phyloP scores from a whole-genome alignment of 805 yeast genomes.

The Blastobotrys robertii region DNA sequence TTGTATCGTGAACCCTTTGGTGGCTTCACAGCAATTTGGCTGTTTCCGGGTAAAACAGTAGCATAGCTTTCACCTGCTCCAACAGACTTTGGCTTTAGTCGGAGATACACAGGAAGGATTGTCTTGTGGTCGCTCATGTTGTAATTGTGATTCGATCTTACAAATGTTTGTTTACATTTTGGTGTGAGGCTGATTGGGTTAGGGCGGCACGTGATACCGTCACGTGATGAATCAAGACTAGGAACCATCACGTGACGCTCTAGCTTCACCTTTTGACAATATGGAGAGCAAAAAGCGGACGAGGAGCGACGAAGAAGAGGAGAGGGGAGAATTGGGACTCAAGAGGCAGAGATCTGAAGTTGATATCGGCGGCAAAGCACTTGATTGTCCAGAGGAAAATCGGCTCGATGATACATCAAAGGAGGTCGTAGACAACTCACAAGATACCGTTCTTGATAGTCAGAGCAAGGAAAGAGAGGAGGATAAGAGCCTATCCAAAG shows the following conservation, averaged over 20 bases:
- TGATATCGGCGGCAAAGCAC: conserved; percentile 2
- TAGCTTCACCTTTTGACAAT: neutral
- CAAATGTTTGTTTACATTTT: conserved; percentile 7
- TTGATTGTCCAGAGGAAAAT: neutral
- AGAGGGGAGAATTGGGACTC: conserved; percentile 5
- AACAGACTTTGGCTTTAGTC: conserved; percentile 30
- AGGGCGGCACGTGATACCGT: conserved; percentile 4
- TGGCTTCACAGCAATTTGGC: conserved; percentile 19
- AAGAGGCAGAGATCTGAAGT: conserved; percentile 1
- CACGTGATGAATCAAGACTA: conserved; percentile 3
- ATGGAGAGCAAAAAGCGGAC: conserved; percentile 5
- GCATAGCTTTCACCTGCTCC: conserved; percentile 17
- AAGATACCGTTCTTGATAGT: neutral
- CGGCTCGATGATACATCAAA: neutral
- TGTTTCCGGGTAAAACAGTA: conserved; percentile 16
- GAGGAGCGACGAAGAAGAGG: conserved; percentile 9
- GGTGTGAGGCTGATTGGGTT: conserved; percentile 1
- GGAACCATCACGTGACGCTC: neutral
- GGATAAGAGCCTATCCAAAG: no score
- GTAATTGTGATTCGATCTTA: conserved; percentile 1
- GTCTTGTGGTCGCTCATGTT: conserved; percentile 6
- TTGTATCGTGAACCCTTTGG: conserved; percentile 17
- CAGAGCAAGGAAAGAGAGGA: conserved; percentile 1
- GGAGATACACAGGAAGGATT: conserved; percentile 29
- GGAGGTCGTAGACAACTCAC: neutral